Base-by-base conservation (phyloP, 169 alveolate genomes). In the Plasmodium blacklocki region DNA sequence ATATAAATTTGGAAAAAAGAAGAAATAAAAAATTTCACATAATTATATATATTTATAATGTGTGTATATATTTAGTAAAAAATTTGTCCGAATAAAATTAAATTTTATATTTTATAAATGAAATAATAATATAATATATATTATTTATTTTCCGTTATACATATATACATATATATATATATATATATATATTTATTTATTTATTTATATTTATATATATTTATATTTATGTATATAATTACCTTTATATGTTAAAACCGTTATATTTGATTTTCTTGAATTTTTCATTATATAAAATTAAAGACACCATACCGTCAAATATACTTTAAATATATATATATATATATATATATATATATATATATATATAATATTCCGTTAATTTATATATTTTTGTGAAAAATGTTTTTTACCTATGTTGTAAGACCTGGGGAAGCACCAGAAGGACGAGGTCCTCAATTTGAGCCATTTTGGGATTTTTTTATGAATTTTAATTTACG, bases 401-500 rank as follows among this genome's bases (percentile, higher is more conserved):
- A 88, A 60, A 96, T 97, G 98, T 97, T 88, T 87, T 96, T 97
- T 93, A 97, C 98, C 12, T 97, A 97, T 93, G 98, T 97, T 11
- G 98, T 97, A 26, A 95, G 98, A 58, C 98, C 98, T 56, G 98
- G 98, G 18, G 98, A 97, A 94, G 98, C 98, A 50, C 98, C 98
- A 18, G 98, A 96, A 91, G 97, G 98, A 73, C 95, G 98, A 29
- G 97, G 97, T 12, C 98, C 98, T 18, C 98, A 97, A 87, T 96
- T 95, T 73, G 96, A 94, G 88, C 98, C 98, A 50, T 88, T 97
- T 72, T 96, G 97, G 96, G 97, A 94, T 80, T 95, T 95, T 50
- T 67, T 95, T 56, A 96, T 95, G 94, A 94, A 96, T 75, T 96
- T 92, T 93, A 95, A 96, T 91, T 95, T 97, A 7, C 92, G 98